phyloP scores from a whole-genome alignment of 768 basidiomycete species.

The Mycena maculata region DNA sequence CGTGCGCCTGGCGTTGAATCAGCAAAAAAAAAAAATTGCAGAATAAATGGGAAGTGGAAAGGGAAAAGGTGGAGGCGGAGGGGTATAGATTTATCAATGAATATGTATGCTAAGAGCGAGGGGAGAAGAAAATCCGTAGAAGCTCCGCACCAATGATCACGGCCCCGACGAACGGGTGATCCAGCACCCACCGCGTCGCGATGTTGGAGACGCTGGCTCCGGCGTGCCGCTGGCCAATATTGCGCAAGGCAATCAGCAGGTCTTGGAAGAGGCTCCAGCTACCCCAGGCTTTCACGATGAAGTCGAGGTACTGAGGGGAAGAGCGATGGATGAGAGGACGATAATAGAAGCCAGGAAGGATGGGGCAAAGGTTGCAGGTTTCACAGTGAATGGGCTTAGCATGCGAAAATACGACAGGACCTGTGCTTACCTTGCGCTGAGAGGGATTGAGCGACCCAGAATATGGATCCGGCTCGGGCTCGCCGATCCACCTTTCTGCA shows the following conservation, averaged over 20 bases:
- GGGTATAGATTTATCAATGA: neutral
- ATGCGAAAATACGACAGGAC: conserved; percentile 15
- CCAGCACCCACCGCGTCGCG: conserved; percentile 88
- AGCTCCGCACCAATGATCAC: conserved; percentile 77
- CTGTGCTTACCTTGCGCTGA: conserved; percentile 74
- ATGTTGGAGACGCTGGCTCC: conserved; percentile 79
- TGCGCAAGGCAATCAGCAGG: conserved; percentile 67
- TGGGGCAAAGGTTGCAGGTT: neutral
- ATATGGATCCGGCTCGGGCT: conserved; percentile 79
- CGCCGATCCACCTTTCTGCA: conserved; percentile 77
- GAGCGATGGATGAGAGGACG: neutral
- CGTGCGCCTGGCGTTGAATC: conserved; percentile 64
- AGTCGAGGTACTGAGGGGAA: conserved; percentile 78
- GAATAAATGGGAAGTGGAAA: no score
- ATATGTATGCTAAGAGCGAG: neutral
- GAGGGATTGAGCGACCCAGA: conserved; percentile 78
- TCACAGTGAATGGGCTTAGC: neutral
- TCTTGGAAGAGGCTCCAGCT: conserved; percentile 80
- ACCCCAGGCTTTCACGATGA: conserved; percentile 86
- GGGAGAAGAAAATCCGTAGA: conserved; percentile 6
- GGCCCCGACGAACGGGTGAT: conserved; percentile 83
- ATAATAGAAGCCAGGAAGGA: neutral
- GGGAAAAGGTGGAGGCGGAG: no score
- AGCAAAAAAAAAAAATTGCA: neutral
- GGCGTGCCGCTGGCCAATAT: conserved; percentile 74